A percentile compares a stretch with the other conserved stretches of the same genome.
These are phyloP conservation scores for Huiozyma sinensis DNA, from an alignment of 805 yeast species.

Conservation along the genomic window DNA sequence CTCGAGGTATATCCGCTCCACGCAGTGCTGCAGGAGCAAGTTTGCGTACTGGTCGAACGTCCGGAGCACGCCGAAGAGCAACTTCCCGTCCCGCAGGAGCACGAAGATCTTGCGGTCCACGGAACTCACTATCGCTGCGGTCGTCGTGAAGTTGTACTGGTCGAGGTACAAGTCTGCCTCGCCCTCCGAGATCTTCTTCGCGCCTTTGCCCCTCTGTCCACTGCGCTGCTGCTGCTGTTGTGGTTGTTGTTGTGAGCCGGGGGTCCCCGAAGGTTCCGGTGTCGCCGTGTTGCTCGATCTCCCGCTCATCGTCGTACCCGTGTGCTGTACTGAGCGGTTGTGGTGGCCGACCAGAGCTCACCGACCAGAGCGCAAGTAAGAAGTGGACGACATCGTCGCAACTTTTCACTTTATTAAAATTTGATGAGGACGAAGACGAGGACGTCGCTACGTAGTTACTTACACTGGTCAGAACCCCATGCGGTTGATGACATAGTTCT, in stretches of 20 bases:
- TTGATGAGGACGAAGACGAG: too few relatives aligned
- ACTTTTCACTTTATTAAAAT: too few relatives aligned
- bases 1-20: conserved; percentile 67
- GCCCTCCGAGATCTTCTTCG: conserved; percentile 29
- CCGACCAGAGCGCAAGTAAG: too few relatives aligned
- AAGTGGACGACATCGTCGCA: too few relatives aligned
- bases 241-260: conserved; percentile 1
- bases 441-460: neutral
- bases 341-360: neutral
- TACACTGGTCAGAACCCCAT: conserved; percentile 33
- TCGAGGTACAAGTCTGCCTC: conserved; percentile 57
- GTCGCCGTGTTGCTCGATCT: neutral
- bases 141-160: conserved; percentile 75
- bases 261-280: neutral
- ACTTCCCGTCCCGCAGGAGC: conserved; percentile 79
- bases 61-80: conserved; percentile 78
- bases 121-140: conserved; percentile 83
- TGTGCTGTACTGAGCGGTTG: neutral
- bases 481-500: conserved; percentile 78
- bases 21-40: conserved; percentile 81
- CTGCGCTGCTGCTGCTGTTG: conserved; percentile 1
- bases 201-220: conserved; percentile 4
- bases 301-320: too few relatives aligned
- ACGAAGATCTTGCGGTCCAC: conserved; percentile 77
- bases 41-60: conserved; percentile 94